Evolutionary conservation across 805 yeast genomes (phyloP).

Genomic region (Starmerella sp.): DNA sequence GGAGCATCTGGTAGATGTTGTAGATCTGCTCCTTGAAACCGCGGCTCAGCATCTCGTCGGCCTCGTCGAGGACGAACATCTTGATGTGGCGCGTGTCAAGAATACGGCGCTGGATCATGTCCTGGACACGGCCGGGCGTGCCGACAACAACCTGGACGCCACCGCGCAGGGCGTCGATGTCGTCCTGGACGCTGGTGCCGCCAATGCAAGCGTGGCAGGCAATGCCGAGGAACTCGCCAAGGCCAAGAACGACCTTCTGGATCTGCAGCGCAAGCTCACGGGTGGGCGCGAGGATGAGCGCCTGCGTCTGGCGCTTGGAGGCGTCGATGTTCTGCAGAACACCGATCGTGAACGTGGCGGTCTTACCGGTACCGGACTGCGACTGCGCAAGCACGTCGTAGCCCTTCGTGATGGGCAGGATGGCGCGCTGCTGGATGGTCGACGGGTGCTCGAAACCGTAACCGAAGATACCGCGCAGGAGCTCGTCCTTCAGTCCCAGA

Average conservation of each 20-base stretch:
- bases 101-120: conserved; percentile 85
- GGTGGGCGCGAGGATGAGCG: conserved; percentile 90
- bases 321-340: conserved; percentile 53
- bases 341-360: conserved; percentile 77
- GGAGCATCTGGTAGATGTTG: conserved; percentile 81
- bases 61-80: conserved; percentile 95
- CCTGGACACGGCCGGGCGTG: conserved; percentile 96
- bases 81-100: conserved; percentile 73
- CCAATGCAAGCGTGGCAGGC: conserved; percentile 96
- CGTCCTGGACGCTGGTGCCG: conserved; percentile 85
- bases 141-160: conserved; percentile 94
- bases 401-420: conserved; percentile 85
- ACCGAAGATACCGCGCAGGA: conserved; percentile 53
- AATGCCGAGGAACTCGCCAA: conserved; percentile 83
- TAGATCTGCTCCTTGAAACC: conserved; percentile 95
- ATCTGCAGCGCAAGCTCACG: conserved; percentile 96
- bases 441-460: conserved; percentile 95
- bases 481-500: conserved; percentile 58
- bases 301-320: conserved; percentile 67
- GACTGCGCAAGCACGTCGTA: conserved; percentile 89
- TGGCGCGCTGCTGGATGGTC: conserved; percentile 96
- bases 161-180: conserved; percentile 66
- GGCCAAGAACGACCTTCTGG: conserved; percentile 79
- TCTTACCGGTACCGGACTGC: conserved; percentile 83
- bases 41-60: conserved; percentile 87